Base-by-base conservation (phyloP, 805 yeast species). In the Teunomyces panamensis region DNA sequence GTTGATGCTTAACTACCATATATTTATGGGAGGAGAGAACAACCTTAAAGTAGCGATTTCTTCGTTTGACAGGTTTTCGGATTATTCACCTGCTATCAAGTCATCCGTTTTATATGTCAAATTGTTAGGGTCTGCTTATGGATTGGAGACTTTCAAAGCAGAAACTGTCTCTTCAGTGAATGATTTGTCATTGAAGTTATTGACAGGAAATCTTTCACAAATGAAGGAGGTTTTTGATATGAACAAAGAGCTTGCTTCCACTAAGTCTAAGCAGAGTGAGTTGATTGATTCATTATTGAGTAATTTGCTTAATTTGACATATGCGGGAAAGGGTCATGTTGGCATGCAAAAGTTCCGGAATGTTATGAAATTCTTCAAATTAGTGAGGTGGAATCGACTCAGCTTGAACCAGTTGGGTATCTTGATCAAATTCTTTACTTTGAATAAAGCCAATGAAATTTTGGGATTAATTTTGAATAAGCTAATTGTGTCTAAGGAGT, bases 391-490 rank as follows among this genome's bases (percentile, higher is more conserved):
- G 39, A 54, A 47, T 10, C 42, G 47, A 11, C 45, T 71, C 16
- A 54, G 64, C 1, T 52, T 57, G 4, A 51, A 49, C 7, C 63
- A 65, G 26, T 59, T 72, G 34, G 30, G 44, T 6, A 49, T 49
- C 9, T 43, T 70, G 2, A 57, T 71, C 29, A 48, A 57, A 26
- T 56, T 69, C 11, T 58, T 71, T 45, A 53, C 70, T 0, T 35
- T 48, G 1, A 52, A 50, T 11, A 52, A 60, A 16, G 59, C 66
- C 7, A 53, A 44, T 8, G 61, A 58, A 4, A 39, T 56, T 4
- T 56, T 70, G 48, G 59, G 59, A 42, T 47, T 67, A 24, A 48
- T 72, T 14, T 48, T 67, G 43, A 55, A 52, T 39, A 67, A 69
- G 50, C 54, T 68, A 17, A 42, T 62, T 33, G 48, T 48, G 46